Base-by-base conservation (phyloP, 495 filamentous ascomycete species). In the Penicillium silybi region DNA sequence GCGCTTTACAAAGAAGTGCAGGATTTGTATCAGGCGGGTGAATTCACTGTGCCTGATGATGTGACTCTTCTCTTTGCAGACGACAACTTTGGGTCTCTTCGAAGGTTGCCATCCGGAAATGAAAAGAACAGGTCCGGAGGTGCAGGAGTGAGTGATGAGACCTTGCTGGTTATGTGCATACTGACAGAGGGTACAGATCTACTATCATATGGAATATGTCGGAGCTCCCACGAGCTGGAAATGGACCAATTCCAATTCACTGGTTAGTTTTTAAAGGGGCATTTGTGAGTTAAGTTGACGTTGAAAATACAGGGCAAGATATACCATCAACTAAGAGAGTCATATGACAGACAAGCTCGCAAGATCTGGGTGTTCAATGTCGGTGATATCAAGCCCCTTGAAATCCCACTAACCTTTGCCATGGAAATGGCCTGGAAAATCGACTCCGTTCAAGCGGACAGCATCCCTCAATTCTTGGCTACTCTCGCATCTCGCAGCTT, bases 351-450 rank as follows among this genome's bases (percentile, higher is more conserved):
- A 27, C 74, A 81, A 20, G 86, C 87, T 4, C 73, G 81, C 45
- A 71, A 80, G 25, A 86, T 89, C 53, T 89, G 87, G 87, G 78
- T 89, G 38, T 83, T 89, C 59, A 90, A 89, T 56, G 80, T 90
- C 19, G 86, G 87, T 32, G 86, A 90, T 58, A 68, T 89, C 43
- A 66, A 66, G 43, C 57, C 57, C 1, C 52, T 60, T 6, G 57
- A 60, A 26, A 8, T 53, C 0, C 57, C 57, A 0, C 26, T 60
- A 4, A 60, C 57, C 3, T 60, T 56, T 19, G 57, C 57, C 25
- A 56, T 60, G 57, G 42, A 56, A 19, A 53, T 60, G 53, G 57
- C 57, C 18, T 60, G 57, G 57, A 35, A 60, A n/a, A 48, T 60
- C 26, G 8, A 56, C 38, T 60, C 45, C 2, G 20, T 60, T 10